Evolutionary conservation across 768 basidiomycete species (phyloP).

Genomic region (Boletellus emodensis): DNA sequence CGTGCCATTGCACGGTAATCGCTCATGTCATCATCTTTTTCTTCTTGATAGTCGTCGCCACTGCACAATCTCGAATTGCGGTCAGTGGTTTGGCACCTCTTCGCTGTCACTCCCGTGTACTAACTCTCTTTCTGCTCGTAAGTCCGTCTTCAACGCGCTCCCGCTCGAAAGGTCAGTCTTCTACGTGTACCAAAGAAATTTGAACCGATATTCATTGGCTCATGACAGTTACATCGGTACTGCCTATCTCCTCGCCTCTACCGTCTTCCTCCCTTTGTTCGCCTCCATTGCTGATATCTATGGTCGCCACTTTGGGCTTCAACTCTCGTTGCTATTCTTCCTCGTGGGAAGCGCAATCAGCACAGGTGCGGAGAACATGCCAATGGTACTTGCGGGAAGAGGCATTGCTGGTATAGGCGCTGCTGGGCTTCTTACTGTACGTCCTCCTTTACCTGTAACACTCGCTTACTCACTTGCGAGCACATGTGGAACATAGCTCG

Average conservation of each 20-base stretch:
- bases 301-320: conserved; percentile 46
- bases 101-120: not conserved
- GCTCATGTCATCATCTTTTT: not conserved
- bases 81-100: conserved; percentile 23
- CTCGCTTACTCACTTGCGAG: not conserved
- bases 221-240: conserved; percentile 45
- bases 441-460: not conserved
- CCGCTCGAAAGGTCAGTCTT: conserved; percentile 22
- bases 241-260: conserved; percentile 46
- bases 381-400: conserved; percentile 43
- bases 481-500: conserved; percentile 22
- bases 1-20: too few species aligned
- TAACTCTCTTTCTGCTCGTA: not conserved
- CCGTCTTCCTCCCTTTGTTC: conserved; percentile 51
- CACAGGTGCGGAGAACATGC: conserved; percentile 45
- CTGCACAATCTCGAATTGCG: conserved; percentile 49
- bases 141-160: conserved; percentile 30
- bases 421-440: conserved; percentile 38
- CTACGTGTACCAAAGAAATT: not conserved
- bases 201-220: not conserved
- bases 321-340: conserved; percentile 43
- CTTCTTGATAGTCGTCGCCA: conserved; percentile 41
- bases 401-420: conserved; percentile 50
- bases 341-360: conserved; percentile 44
- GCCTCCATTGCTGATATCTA: conserved; percentile 48